Base-by-base conservation (phyloP, 1,139 yeast species). In the Suhomyces bokatorum region DNA sequence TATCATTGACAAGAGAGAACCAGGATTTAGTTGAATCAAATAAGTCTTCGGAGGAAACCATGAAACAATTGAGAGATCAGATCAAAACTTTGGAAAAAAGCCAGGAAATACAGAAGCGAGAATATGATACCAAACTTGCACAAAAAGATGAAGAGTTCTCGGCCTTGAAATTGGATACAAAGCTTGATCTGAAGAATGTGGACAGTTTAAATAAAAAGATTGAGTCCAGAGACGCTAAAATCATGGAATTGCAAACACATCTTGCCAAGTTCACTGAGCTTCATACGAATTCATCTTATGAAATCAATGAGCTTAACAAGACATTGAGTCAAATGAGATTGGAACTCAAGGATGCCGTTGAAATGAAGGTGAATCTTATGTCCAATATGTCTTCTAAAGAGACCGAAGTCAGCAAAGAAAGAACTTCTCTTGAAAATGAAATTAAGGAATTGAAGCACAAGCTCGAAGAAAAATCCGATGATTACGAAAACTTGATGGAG, bases 301-400 rank as follows among this genome's bases (percentile, higher is more conserved):
- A 60, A 43, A 45, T 58, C 6, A 43, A 58, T 6, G 52, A 52
- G 16, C 47, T 66, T 30, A 58, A 57, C 35, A 47, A 50, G 17
- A 58, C 57, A 13, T 52, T 70, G 1, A 53, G 60, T 2, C 56
- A 53, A 4, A 54, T 67, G 34, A 58, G 62, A 15, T 48, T 44
- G 32, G 62, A 66, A 34, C 53, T 75, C 17, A 55, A 59, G 26
- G 73, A 70, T 41, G 60, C 69, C 27, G 62, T 59, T 33, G 53
- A 55, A 11, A 75, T 82, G 73, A 85, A 85, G 56, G 69, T 74
- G 28, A 90, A 85, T 54, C 65, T 85, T 24, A 62, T 83, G 32
- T 87, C 84, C 8, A 85, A 85, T 54, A 73, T 85, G 78, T 66
- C 83, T 1, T 75, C 83, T 22, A 78, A 85, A 50, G 91, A 86